These are phyloP conservation scores for Verticillium tricorpus DNA, from an alignment of 2,329 filamentous ascomycete species.

Conservation along the genomic window DNA sequence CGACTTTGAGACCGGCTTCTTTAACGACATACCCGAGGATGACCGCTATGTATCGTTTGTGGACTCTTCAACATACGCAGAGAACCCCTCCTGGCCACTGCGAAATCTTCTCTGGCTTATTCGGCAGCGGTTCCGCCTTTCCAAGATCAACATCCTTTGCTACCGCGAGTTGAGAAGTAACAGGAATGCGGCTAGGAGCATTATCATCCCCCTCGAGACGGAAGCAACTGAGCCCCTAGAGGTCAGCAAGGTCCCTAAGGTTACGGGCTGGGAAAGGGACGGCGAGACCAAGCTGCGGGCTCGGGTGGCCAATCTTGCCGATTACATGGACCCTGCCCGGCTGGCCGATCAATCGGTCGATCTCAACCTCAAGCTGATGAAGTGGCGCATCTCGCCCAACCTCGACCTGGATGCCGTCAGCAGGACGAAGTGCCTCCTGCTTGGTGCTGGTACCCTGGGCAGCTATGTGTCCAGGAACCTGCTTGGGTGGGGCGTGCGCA, in stretches of 20 bases:
- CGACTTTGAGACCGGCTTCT: slow-evolving; percentile 83
- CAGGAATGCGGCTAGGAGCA: slow-evolving; percentile 75
- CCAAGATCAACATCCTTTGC: slow-evolving; percentile 77
- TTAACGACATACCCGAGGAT: slow-evolving; percentile 63
- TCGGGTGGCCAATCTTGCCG: slow-evolving; percentile 75
- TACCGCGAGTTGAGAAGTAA: slow-evolving; percentile 79
- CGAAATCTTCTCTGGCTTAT: slow-evolving; percentile 84
- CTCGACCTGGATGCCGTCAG: slow-evolving; percentile 87
- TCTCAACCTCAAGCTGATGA: slow-evolving; percentile 96
- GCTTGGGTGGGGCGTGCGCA: slow-evolving; percentile 91
- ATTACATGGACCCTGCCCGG: slow-evolving; percentile 87
- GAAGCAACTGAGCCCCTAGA: slow-evolving; percentile 40
- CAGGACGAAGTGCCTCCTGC: slow-evolving; percentile 79
- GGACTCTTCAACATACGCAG: slow-evolving; percentile 85
- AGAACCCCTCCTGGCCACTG: slow-evolving; percentile 88
- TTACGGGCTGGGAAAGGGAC: slow-evolving; percentile 93
- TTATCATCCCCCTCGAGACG: slow-evolving; percentile 66
- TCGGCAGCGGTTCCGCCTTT: slow-evolving; percentile 73
- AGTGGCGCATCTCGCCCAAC: slow-evolving; percentile 90
- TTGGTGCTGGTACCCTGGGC: slow-evolving; percentile 89
- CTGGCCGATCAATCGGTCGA: slow-evolving; percentile 93
- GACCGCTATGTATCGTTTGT: slow-evolving; percentile 84
- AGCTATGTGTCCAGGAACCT: slow-evolving; percentile 90
- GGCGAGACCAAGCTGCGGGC: slow-evolving; percentile 71
- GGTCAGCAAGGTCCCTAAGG: slow-evolving; percentile 67